phyloP scores from a whole-genome alignment of 2,329 filamentous ascomycete genomes.

The Cercospora nicotianae region DNA sequence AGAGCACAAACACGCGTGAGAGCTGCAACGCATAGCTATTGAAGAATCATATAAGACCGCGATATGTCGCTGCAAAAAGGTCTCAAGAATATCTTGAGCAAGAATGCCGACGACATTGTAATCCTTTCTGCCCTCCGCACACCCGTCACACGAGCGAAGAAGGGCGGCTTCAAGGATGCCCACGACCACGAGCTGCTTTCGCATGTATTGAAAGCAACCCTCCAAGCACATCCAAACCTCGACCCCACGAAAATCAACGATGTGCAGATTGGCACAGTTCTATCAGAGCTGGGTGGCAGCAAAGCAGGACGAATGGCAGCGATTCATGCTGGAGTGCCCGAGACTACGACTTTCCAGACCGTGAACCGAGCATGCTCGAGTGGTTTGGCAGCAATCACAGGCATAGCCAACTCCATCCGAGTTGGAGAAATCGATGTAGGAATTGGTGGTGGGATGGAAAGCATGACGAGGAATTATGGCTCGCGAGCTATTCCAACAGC shows the following conservation, averaged over 20 bases:
- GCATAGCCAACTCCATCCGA: slow-evolving; percentile 73
- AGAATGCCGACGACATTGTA: slow-evolving; percentile 77
- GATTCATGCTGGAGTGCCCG: slow-evolving; percentile 76
- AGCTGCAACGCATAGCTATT: background rate
- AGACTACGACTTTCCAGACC: slow-evolving; percentile 74
- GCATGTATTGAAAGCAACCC: slow-evolving; percentile 64
- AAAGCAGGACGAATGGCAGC: slow-evolving; percentile 92
- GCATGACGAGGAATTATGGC: slow-evolving; percentile 91
- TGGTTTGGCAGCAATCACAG: slow-evolving; percentile 73
- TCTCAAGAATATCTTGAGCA: slow-evolving; percentile 73
- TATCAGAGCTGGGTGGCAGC: slow-evolving; percentile 84
- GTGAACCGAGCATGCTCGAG: slow-evolving; percentile 85
- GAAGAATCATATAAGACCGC: background rate
- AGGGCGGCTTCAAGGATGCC: slow-evolving; percentile 80
- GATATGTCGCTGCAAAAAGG: slow-evolving; percentile 49
- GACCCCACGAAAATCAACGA: slow-evolving; percentile 72
- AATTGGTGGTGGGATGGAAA: slow-evolving; percentile 90
- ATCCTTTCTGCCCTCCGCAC: slow-evolving; percentile 90
- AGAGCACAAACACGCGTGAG: background rate
- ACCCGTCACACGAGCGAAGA: slow-evolving; percentile 78
- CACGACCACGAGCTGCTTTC: slow-evolving; percentile 88
- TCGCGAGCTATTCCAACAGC: slow-evolving; percentile 78
- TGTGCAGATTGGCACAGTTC: slow-evolving; percentile 81
- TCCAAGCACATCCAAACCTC: slow-evolving; percentile 70
- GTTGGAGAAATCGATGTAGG: slow-evolving; percentile 70